Base-by-base conservation (phyloP, 78 protist genomes). In the Dictyostelium intermedium region DNA sequence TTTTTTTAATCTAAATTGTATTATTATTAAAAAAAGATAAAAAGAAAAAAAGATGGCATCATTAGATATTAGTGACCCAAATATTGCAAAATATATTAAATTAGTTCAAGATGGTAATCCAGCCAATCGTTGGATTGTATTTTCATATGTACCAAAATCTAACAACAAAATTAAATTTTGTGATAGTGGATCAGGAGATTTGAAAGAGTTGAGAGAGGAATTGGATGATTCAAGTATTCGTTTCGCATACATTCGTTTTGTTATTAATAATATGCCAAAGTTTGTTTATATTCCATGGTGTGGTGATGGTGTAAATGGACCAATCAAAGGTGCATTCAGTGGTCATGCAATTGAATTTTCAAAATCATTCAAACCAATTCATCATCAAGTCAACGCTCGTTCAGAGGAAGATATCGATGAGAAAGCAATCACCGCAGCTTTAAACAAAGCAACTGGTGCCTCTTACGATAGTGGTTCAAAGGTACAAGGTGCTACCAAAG, bases 301-400 rank as follows among this genome's bases (percentile, higher is more conserved):
- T 78, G 96, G 96, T 85, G 96, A 92, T 77, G 96, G 96, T 92
- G 96, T 92, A 7, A 77, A 66, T 56, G 96, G 96, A 25, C 91
- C 91, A 39, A 92, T 81, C 70, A 92, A 92, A 61, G 96, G 96
- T 34, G 61, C 87, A 7, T 84, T 84, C 81, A 50, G 73, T 50
- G 87, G 92, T 2, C 96, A 92, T 39, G 56, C 77, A 39, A 70
- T 80, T 27, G 87, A 92, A 39, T 61, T 92, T 41, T 77, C 53
- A 25, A 39, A 25, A 18, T 7, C 39, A 4, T 39, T 92, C 77
- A 92, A 84, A 66, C 93, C 92, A 82, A 43, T 92, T 34, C 96
- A 92, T 73, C 85, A 86, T 27, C 96, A 92, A 78, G 50, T 92
- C 16, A 92, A 92, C 39, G 96, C 96, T 34, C 91, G 96, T 86